phyloP scores from a whole-genome alignment of 1,284 basidiomycete genomes.

The Leucoagaricus sp. region DNA sequence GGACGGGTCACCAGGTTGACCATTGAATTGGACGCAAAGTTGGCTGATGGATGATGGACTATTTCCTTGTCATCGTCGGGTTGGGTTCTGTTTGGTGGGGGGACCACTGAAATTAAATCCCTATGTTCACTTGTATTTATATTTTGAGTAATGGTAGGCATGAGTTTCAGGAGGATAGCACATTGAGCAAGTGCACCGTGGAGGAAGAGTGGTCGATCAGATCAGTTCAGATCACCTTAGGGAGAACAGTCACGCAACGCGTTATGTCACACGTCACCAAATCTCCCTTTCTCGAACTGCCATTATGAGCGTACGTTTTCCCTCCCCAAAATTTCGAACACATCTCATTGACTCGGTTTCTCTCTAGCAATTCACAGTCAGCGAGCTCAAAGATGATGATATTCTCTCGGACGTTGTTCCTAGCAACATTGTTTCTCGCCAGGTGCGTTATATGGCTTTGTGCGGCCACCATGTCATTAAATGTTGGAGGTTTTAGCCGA shows the following conservation, averaged over 20 bases:
- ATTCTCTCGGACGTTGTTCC: conserved; percentile 80
- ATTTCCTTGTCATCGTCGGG: no score
- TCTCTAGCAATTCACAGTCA: conserved; percentile 38
- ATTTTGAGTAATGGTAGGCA: no score
- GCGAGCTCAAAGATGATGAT: conserved; percentile 63
- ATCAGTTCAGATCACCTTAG: no score
- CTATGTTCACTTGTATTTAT: no score
- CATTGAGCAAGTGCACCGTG: no score
- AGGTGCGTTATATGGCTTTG: conserved; percentile 43
- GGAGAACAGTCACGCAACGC: conserved; percentile 20
- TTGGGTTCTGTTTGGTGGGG: no score
- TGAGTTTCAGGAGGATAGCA: no score
- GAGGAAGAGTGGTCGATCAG: no score
- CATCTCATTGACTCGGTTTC: not conserved
- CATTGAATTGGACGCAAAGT: no score
- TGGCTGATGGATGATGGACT: no score
- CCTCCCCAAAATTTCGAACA: conserved; percentile 12
- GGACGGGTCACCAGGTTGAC: no score
- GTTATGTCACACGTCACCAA: conserved; percentile 23
- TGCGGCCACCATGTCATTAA: conserved; percentile 3
- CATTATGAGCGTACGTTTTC: conserved; percentile 25
- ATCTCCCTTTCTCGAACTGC: conserved; percentile 6
- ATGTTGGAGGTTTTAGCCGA: conserved; percentile 51
- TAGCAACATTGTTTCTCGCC: conserved; percentile 80
- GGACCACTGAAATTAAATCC: no score